Evolutionary conservation across 2,329 filamentous ascomycete genomes (phyloP).

Genomic region (Tolypocladium tundrense): DNA sequence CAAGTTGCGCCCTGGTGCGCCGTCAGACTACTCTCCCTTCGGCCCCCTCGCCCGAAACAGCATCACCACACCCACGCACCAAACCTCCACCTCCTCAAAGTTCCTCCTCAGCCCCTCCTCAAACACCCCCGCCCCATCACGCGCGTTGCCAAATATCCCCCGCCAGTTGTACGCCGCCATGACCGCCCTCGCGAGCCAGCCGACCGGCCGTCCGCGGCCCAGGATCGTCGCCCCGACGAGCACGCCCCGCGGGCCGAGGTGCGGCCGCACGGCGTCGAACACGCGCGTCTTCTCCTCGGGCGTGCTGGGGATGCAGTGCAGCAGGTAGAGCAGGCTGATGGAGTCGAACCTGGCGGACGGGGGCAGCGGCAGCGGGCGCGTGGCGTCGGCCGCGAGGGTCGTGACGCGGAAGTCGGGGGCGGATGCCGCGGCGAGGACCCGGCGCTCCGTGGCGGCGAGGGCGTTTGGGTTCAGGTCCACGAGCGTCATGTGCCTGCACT

Average conservation of each 20-base stretch:
- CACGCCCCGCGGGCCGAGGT: slow-evolving; percentile 9
- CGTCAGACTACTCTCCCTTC: background rate
- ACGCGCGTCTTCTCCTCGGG: slow-evolving; percentile 9
- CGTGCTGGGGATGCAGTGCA: slow-evolving; percentile 15
- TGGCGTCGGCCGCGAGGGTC: slow-evolving; percentile 26
- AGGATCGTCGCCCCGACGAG: slow-evolving; percentile 16
- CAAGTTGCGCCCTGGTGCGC: no score
- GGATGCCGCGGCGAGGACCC: background rate
- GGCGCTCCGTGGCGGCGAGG: slow-evolving; percentile 9
- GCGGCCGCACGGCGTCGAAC: slow-evolving; percentile 6
- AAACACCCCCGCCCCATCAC: slow-evolving; percentile 22
- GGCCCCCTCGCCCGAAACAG: slow-evolving; percentile 25
- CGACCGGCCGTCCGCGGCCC: slow-evolving; percentile 5
- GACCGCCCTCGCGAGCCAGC: slow-evolving; percentile 7
- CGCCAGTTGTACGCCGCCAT: slow-evolving; percentile 23
- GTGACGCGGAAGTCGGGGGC: slow-evolving; percentile 12
- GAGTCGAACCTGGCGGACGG: slow-evolving; percentile 22
- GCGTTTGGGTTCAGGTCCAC: slow-evolving; percentile 24
- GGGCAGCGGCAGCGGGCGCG: slow-evolving; percentile 18
- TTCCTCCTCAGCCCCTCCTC: slow-evolving; percentile 20
- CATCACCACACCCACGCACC: slow-evolving; percentile 25
- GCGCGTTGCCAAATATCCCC: slow-evolving; percentile 27
- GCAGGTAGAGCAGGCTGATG: slow-evolving; percentile 17
- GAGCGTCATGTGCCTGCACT: slow-evolving; percentile 19
- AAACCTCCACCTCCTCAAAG: slow-evolving; percentile 28